phyloP scores from a whole-genome alignment of 805 yeast species.

The Myxozyma geophila region DNA sequence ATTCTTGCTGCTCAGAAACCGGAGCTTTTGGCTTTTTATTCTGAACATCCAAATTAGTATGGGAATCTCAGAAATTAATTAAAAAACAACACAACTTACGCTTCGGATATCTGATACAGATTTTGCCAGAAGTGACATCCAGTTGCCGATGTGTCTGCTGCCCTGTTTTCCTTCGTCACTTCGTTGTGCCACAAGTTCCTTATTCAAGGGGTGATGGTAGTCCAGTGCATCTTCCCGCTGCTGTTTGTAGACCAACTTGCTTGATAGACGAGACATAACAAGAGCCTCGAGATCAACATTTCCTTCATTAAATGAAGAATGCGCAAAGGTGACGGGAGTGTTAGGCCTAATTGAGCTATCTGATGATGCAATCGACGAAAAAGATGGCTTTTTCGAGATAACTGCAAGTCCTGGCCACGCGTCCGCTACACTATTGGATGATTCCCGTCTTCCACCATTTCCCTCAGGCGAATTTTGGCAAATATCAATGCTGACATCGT shows the following conservation, averaged over 20 bases:
- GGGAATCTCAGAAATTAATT: not conserved
- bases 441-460: no score
- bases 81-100: not conserved
- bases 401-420: not conserved
- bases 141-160: not conserved
- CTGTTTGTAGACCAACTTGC: not conserved
- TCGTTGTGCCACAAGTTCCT: not conserved
- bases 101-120: not conserved
- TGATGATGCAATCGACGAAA: conserved; percentile 1
- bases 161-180: not conserved
- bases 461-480: no score
- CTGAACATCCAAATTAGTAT: not conserved
- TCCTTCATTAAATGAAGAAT: no score
- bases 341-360: conserved; percentile 10
- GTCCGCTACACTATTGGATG: not conserved
- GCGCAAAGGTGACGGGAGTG: not conserved
- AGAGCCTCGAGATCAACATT: not conserved
- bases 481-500: not conserved
- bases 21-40: conserved; percentile 2
- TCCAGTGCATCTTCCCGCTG: not conserved
- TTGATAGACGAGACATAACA: conserved; percentile 8
- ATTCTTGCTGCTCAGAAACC: not conserved
- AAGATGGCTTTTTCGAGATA: not conserved
- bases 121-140: not conserved
- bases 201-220: not conserved